Evolutionary conservation across 78 protist species (phyloP).

Genomic region (Protostelium mycophagum): DNA sequence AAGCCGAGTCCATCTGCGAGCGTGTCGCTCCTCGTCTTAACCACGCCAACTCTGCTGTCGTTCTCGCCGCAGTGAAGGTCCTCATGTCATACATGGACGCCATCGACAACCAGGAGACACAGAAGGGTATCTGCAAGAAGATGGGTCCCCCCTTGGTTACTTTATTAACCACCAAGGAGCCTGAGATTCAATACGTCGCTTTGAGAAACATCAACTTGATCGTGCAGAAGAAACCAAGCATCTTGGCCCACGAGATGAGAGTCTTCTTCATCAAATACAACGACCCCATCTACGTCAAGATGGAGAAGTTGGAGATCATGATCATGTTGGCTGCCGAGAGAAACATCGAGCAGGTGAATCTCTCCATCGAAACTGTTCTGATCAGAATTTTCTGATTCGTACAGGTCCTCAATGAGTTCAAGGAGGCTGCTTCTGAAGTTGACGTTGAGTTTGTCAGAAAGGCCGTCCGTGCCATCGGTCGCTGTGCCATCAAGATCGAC

Average conservation of each 20-base stretch:
- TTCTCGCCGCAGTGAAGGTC: constrained; percentile 89
- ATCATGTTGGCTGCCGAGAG: constrained; percentile 86
- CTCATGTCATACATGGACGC: constrained; percentile 66
- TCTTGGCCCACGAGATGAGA: constrained; percentile 84
- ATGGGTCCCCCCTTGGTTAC: constrained; percentile 93
- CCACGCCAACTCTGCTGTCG: constrained; percentile 98
- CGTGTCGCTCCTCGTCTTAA: constrained; percentile 96
- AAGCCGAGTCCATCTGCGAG: constrained; percentile 89
- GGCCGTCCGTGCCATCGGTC: constrained; percentile 95
- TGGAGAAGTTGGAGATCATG: constrained; percentile 98
- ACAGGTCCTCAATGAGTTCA: constrained; percentile 91
- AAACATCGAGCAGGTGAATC: constrained; percentile 80
- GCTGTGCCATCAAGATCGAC: constrained; percentile 95
- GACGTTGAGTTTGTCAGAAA: constrained; percentile 98
- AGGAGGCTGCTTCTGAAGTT: constrained; percentile 94
- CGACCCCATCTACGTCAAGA: constrained; percentile 98
- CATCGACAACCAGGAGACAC: constrained; percentile 20
- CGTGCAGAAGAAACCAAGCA: constrained; percentile 86
- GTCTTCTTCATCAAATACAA: constrained; percentile 98
- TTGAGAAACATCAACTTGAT: constrained; percentile 95
- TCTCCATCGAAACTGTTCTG: constrained; percentile 78
- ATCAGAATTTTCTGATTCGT: constrained; percentile 85
- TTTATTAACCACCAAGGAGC: constrained; percentile 74
- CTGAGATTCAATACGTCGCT: constrained; percentile 98
- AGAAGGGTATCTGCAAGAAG: constrained; percentile 35